These are phyloP conservation scores for Posidonia australis DNA, from an alignment of 106 monocot species.

Conservation along the genomic window DNA sequence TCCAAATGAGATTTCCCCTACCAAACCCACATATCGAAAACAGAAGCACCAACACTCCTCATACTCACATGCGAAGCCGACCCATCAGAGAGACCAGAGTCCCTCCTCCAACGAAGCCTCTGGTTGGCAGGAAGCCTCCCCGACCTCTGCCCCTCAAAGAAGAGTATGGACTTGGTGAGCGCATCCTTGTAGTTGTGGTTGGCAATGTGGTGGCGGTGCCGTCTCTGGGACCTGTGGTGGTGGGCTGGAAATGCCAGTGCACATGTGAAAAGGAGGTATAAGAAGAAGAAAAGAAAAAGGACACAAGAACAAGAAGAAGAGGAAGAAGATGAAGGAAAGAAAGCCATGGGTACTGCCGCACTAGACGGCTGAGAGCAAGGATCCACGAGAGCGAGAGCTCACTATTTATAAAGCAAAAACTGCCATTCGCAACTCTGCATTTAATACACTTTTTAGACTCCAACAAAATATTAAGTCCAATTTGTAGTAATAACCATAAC, in stretches of 20 bases:
- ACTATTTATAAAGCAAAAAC: background rate
- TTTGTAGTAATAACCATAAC: no score
- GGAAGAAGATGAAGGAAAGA: slow-evolving; percentile 1
- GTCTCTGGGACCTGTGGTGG: background rate
- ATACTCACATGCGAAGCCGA: slow-evolving; percentile 10
- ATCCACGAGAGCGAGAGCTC: background rate
- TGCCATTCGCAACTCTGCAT: background rate
- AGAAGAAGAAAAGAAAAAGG: background rate
- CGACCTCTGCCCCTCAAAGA: slow-evolving; percentile 34
- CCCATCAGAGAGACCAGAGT: slow-evolving; percentile 26
- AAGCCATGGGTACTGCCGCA: background rate
- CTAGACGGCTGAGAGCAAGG: background rate
- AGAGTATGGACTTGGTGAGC: slow-evolving; percentile 27
- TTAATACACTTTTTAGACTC: no score
- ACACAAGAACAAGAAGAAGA: background rate
- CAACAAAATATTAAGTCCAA: no score
- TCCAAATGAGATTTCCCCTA: no score
- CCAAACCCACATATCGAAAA: background rate
- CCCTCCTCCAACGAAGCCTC: slow-evolving; percentile 18
- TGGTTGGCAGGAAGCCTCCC: slow-evolving; percentile 22
- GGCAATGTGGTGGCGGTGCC: slow-evolving; percentile 1
- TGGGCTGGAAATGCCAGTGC: slow-evolving; percentile 4
- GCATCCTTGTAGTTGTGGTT: slow-evolving; percentile 29
- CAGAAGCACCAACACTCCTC: background rate
- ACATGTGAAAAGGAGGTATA: background rate